Base-by-base conservation (phyloP, 257 asterid genomes). In the Solanum chaucha region DNA sequence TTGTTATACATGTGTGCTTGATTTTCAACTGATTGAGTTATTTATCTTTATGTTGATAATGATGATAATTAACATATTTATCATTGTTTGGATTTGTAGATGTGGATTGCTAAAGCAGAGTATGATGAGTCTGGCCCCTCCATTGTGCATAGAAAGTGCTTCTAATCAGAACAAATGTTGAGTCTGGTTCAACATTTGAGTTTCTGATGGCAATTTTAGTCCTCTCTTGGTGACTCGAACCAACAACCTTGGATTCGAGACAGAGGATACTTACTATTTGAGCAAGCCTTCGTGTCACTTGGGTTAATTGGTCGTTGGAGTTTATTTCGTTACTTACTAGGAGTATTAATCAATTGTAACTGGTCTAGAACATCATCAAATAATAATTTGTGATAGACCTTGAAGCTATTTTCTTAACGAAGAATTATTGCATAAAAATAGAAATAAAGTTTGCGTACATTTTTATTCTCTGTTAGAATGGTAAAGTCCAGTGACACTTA, bases 61-160 rank as follows among this genome's bases (percentile, higher is more conserved):
- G 41, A 28, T 5, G 14, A 78, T 40, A 2, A 46, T 5, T 46
- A 80, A 17, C 44, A 78, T 14, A 78, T 13, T 46, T 48, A 48
- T 48, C 10, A 30, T 28, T 48, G 11, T 80, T 80, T 46, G 85
- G 6, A 81, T 46, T 72, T 81, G 41, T 81, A 81, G 85, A 81
- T 81, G 85, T 81, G 85, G 68, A 81, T 81, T 46, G 85, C 85
- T 30, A 48, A 81, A 5, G 19, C 85, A 48, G 85, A 81, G 20
- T 81, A 17, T 81, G 85, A 81, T 28, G 85, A 81, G 68, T 81
- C 85, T 81, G 68, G 85, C 68, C 85, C 85, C 10, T 81, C 85
- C 68, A 81, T 28, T 48, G 85, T 81, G 44, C 85, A 81, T 81
- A 81, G 85, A 28, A 81, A 81, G 44, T 81, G 85, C 41, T 81